Evolutionary conservation across 495 filamentous ascomycete genomes (phyloP), one percentile per base, ranked within the genome.

Genomic region (Hypoxylon intermedium): DNA sequence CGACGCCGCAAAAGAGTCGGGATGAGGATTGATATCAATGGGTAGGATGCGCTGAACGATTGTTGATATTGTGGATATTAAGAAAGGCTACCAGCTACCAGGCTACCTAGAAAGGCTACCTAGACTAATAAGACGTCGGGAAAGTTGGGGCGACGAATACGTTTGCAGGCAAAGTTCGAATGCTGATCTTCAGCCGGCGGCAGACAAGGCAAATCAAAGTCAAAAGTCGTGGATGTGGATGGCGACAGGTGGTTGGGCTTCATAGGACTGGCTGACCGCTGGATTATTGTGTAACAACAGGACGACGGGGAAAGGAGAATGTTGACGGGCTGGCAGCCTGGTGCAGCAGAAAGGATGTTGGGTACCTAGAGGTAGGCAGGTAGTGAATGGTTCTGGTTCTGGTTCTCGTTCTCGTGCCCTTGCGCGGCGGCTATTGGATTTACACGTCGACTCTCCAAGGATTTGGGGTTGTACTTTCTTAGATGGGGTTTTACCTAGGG

Each of bases 161-260:
- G 51, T 51, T n/a, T 42, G 51, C 41, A 56, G 56, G 59, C 55
- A 43, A 60, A 60, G 62, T 60, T 57, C 31, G 40, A 28, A 46
- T 46, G 54, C 31, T 59, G 55, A 59, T 60, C 28, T 60, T 65
- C 62, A 56, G 55, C 43, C 48, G 53, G 34, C 43, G 54, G 53
- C 44, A 52, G 16, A 55, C 37, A 34, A 51, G 45, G 19, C 62
- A 60, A 60, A 60, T 65, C 30, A 60, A 60, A 56, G 50, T 65
- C 30, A 49, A 55, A 51, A 41, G 44, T 65, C 13, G 38, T 47
- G 23, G 62, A 62, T 44, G 38, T 47, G 23, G 62, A 62, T 44
- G 53, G 63, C 56, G 58, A 62, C 58, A 67, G 63, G 58, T 67
- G 63, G 58, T 67, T 62, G 57, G 63, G 63, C 53, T 53, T 67